Conservation (phyloP, 257 asterid genomes). For the Solanum megistacrolobum region DNA sequence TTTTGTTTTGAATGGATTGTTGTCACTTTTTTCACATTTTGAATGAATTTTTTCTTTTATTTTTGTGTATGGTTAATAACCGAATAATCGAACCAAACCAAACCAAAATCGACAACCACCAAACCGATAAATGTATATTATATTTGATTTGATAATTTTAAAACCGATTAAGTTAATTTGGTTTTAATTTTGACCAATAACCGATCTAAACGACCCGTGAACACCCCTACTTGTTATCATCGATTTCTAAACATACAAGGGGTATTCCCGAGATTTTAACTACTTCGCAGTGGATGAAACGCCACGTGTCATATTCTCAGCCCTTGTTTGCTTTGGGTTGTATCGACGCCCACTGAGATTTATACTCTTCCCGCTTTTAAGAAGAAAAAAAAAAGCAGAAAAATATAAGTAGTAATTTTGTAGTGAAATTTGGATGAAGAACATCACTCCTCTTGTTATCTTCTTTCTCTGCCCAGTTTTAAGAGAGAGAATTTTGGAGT, state of each 20-base stretch:
- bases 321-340: constrained; percentile 6
- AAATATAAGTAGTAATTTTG: neutral
- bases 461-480: constrained; percentile 13
- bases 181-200: too few relatives aligned
- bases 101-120: too few relatives aligned
- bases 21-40: too few relatives aligned
- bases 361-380: constrained; percentile 29
- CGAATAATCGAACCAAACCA: too few relatives aligned
- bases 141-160: too few relatives aligned
- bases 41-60: too few relatives aligned
- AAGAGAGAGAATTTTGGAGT: constrained; percentile 12
- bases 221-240: neutral
- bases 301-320: constrained; percentile 34
- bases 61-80: too few relatives aligned
- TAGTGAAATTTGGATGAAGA: neutral
- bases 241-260: neutral
- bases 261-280: neutral
- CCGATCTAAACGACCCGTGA: too few relatives aligned
- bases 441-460: constrained; percentile 12
- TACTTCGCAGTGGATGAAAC: neutral
- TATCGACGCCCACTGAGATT: neutral
- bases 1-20: too few relatives aligned
- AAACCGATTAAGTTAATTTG: too few relatives aligned
- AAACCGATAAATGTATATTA: too few relatives aligned
- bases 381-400: neutral